phyloP scores from a whole-genome alignment of 1,284 basidiomycete genomes.

The Trichosporon sp. region DNA sequence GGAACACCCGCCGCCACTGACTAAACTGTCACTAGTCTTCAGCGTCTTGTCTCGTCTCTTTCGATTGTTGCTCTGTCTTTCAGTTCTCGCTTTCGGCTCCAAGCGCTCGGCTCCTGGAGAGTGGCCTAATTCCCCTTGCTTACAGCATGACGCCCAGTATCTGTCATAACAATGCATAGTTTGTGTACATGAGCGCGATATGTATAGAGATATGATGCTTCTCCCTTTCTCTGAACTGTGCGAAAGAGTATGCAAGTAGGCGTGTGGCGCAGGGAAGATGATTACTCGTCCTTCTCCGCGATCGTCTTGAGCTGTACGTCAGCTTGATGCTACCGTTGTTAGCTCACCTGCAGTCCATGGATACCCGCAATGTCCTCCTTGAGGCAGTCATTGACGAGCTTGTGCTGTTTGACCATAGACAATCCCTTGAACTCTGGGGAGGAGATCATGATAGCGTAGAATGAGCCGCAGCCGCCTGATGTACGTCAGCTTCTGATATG shows the following conservation, averaged over 20 bases:
- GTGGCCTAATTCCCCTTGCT: not conserved
- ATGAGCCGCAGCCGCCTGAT: constrained; percentile 87
- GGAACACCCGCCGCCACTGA: constrained; percentile 20
- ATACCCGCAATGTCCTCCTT: constrained; percentile 87
- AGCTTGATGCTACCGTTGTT: not conserved
- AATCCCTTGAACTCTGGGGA: constrained; percentile 80
- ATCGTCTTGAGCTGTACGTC: constrained; percentile 39
- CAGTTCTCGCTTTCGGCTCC: too few species aligned
- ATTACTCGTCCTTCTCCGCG: constrained; percentile 19
- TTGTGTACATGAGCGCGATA: not conserved
- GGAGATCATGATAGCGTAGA: constrained; percentile 88
- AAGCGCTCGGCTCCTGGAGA: not conserved
- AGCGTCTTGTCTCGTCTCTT: not conserved
- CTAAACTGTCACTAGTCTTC: not conserved
- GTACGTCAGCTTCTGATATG: not conserved
- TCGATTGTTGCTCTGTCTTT: not conserved
- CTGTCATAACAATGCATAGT: not conserved
- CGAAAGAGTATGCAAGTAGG: constrained; percentile 14
- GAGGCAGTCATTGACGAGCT: constrained; percentile 77
- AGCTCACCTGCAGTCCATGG: constrained; percentile 83
- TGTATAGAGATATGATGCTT: constrained; percentile 12
- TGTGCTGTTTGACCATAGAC: constrained; percentile 86
- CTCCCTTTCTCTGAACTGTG: constrained; percentile 19
- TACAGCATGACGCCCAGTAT: not conserved
- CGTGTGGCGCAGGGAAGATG: too few species aligned